These are phyloP conservation scores for Melampsora occidentalis DNA, from an alignment of 1,284 basidiomycete species.

Conservation along the genomic window DNA sequence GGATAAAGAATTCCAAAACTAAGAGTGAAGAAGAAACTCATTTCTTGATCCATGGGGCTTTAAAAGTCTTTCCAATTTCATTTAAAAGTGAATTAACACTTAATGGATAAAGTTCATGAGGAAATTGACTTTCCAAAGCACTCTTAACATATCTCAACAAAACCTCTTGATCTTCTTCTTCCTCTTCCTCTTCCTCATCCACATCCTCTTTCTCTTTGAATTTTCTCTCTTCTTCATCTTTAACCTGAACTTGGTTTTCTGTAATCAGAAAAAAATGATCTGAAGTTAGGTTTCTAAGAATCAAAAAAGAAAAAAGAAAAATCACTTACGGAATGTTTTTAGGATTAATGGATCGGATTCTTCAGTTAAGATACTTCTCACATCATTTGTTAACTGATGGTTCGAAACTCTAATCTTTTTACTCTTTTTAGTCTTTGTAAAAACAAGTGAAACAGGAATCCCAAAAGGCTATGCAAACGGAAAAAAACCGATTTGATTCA, in stretches of 20 bases:
- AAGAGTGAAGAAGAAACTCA: no score
- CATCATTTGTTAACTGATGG: background rate
- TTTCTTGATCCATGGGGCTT: no score
- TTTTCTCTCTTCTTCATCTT: background rate
- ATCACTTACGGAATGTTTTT: background rate
- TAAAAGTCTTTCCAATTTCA: no score
- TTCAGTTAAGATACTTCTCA: constrained; percentile 21
- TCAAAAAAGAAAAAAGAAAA: background rate
- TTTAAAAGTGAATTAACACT: no score
- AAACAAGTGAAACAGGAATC: constrained; percentile 14
- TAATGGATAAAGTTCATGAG: no score
- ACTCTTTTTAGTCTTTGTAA: background rate
- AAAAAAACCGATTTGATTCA: no score
- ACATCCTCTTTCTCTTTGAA: background rate
- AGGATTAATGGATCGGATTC: constrained; percentile 13
- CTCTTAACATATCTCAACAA: no score
- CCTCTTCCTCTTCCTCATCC: no score
- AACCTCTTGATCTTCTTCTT: background rate
- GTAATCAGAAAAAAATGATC: background rate
- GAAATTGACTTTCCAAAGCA: no score
- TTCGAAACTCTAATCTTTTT: background rate
- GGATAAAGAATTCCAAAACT: no score
- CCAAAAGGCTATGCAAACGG: background rate
- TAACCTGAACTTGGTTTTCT: background rate
- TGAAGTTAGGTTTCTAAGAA: background rate